phyloP scores from a whole-genome alignment of 139 green algal genomes.

The Asterochloris erici region DNA sequence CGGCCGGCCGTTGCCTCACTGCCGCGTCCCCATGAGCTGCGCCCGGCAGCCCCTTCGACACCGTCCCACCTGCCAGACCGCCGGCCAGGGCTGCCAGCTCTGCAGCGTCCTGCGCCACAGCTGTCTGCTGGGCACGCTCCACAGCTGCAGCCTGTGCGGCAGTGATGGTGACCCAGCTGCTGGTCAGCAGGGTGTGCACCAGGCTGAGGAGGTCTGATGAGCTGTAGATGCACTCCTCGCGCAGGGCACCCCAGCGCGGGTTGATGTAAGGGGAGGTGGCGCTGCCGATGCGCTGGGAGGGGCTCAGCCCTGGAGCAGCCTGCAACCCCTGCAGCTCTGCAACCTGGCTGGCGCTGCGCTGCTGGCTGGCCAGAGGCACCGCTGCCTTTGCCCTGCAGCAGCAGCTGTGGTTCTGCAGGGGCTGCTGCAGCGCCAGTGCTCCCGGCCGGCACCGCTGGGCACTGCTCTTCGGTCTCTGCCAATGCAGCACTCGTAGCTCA shows the following conservation, averaged over 20 bases:
- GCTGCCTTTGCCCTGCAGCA: background rate
- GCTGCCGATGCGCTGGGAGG: slow-evolving; percentile 21
- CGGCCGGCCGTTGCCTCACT: too few relatives aligned
- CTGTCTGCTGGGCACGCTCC: background rate
- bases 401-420: background rate
- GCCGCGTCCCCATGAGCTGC: background rate
- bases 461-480: too few relatives aligned
- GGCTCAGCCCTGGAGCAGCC: background rate
- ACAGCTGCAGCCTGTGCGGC: background rate
- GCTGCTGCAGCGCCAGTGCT: too few relatives aligned
- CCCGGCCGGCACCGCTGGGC: too few relatives aligned
- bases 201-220: slow-evolving; percentile 16
- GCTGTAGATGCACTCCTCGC: slow-evolving; percentile 23
- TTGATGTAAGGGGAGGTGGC: slow-evolving; percentile 7
- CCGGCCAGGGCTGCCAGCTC: background rate
- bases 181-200: background rate
- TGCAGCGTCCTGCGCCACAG: background rate
- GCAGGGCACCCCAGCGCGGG: background rate
- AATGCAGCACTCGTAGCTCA: too few relatives aligned
- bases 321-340: background rate
- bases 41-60: background rate
- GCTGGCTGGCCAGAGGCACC: background rate
- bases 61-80: background rate
- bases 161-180: background rate
- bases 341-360: background rate